These are phyloP conservation scores for Candida gorgasii DNA, from an alignment of 805 yeast species.

Conservation along the genomic window DNA sequence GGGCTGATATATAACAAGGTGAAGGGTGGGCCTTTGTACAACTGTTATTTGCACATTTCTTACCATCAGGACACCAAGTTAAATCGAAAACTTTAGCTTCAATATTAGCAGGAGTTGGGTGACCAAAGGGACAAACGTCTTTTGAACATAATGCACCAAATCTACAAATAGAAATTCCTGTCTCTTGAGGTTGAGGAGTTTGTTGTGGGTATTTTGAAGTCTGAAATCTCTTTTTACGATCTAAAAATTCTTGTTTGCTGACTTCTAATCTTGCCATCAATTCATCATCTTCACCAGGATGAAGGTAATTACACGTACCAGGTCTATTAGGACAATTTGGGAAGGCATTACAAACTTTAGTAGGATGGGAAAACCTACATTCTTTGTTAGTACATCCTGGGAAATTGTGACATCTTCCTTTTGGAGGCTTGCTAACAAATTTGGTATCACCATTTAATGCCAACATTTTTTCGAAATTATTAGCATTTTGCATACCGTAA, in stretches of 20 bases:
- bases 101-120: conserved; percentile 84
- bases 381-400: conserved; percentile 71
- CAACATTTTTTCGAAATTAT: conserved; percentile 44
- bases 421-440: conserved; percentile 49
- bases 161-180: conserved; percentile 63
- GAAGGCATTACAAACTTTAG: conserved; percentile 68
- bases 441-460: conserved; percentile 19
- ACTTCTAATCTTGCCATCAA: conserved; percentile 68
- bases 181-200: conserved; percentile 37
- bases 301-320: conserved; percentile 81
- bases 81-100: conserved; percentile 65
- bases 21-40: conserved; percentile 87
- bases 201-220: conserved; percentile 1
- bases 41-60: conserved; percentile 56
- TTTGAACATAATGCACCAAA: conserved; percentile 76
- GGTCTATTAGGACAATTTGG: conserved; percentile 78
- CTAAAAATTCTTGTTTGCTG: conserved; percentile 52
- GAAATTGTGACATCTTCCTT: conserved; percentile 67
- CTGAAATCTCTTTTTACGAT: conserved; percentile 36
- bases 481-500: conserved; percentile 39
- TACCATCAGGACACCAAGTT: conserved; percentile 77
- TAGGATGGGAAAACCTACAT: conserved; percentile 80
- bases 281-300: conserved; percentile 81
- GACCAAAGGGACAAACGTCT: conserved; percentile 83
- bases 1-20: conserved; percentile 43